These are phyloP conservation scores for Glonium stellatum DNA, from an alignment of 495 filamentous ascomycete species.

Conservation along the genomic window DNA sequence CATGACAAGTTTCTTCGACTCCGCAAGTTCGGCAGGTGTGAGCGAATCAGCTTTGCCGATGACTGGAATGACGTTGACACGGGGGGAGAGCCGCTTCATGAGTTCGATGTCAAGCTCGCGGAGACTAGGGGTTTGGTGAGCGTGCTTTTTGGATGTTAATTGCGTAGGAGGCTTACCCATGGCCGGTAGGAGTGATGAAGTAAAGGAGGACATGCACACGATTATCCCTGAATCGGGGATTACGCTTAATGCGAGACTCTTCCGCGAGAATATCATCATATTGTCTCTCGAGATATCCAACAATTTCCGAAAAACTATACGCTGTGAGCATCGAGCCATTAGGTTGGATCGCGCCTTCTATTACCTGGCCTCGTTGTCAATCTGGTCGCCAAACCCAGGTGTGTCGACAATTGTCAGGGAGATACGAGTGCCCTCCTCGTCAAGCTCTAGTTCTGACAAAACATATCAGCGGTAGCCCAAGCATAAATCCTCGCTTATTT, in stretches of 20 bases:
- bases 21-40: conserved; percentile 90
- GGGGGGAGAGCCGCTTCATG: conserved; percentile 97
- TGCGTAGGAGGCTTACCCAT: conserved; percentile 55
- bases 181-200: conserved; percentile 97
- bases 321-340: conserved; percentile 3
- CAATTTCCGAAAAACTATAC: conserved; percentile 86
- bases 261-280: conserved; percentile 98
- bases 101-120: conserved; percentile 98
- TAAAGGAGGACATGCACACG: conserved; percentile 96
- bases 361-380: conserved; percentile 97
- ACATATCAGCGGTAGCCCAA: conserved; percentile 12
- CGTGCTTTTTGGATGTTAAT: conserved; percentile 25
- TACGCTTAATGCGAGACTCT: conserved; percentile 99
- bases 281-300: conserved; percentile 95
- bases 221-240: conserved; percentile 97
- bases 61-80: conserved; percentile 97
- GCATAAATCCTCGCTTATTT: background rate
- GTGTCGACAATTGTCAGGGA: conserved; percentile 98
- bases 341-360: conserved; percentile 17
- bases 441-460: conserved; percentile 76
- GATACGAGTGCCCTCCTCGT: conserved; percentile 97
- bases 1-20: conserved; percentile 99
- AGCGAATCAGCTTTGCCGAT: conserved; percentile 98
- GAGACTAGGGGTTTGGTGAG: conserved; percentile 51
- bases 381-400: conserved; percentile 96